A percentile compares a stretch with the other conserved stretches of the same genome.
These are phyloP conservation scores for Claviceps fusiformis DNA, from an alignment of 2,329 filamentous ascomycete species.

Conservation along the genomic window DNA sequence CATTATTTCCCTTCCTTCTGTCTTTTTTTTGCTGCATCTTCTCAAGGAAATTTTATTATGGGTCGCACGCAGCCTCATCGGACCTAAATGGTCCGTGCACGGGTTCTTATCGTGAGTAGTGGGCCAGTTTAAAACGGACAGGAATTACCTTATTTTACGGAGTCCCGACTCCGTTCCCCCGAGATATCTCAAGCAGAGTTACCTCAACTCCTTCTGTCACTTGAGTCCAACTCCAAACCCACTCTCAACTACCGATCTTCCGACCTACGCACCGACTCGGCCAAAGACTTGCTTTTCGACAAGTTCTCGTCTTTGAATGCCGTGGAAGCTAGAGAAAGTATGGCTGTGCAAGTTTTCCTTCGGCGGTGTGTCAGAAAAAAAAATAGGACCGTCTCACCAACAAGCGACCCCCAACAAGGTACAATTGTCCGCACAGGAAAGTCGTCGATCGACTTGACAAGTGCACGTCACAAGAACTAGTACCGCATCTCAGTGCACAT, in stretches of 20 bases:
- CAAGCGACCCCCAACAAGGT: neutral
- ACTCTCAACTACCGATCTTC: neutral
- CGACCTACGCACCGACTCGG: neutral
- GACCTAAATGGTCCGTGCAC: neutral
- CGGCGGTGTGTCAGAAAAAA: neutral
- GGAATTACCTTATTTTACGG: neutral
- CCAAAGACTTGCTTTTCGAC: neutral
- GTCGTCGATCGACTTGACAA: neutral
- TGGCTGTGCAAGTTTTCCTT: neutral
- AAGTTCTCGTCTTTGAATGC: neutral
- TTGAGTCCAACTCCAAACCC: neutral
- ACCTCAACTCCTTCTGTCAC: too few species aligned
- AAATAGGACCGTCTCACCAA: neutral
- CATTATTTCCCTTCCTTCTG: neutral
- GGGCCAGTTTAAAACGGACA: neutral
- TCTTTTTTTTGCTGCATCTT: neutral
- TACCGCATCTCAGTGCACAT: constrained; percentile 6
- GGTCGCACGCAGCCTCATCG: neutral
- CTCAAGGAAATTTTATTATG: constrained; percentile 2
- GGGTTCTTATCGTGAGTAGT: neutral
- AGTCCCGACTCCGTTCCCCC: neutral
- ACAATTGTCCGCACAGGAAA: constrained; percentile 1
- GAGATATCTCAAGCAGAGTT: too few species aligned
- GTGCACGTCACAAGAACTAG: constrained; percentile 1
- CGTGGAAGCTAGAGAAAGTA: neutral